A percentile compares a stretch with the other conserved stretches of the same genome.
These are phyloP conservation scores for Aspergillus phoenicis DNA, from an alignment of 2,329 filamentous ascomycete genomes.

Conservation along the genomic window DNA sequence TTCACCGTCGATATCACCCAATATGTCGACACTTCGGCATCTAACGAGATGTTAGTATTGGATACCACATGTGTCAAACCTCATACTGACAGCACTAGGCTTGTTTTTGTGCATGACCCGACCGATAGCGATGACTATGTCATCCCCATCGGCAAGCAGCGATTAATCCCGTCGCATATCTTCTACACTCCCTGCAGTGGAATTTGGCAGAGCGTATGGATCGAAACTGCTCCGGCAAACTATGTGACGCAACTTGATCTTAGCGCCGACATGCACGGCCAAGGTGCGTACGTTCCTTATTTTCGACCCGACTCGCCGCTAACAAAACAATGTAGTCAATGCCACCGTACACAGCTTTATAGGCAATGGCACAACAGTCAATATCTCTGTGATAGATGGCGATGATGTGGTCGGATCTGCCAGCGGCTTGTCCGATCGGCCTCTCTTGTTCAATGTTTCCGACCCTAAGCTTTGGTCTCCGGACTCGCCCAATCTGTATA, in stretches of 20 bases:
- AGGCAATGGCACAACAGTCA: constrained; percentile 38
- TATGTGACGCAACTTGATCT: constrained; percentile 64
- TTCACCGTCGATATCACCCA: constrained; percentile 64
- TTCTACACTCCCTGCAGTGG: constrained; percentile 74
- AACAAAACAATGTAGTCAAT: constrained; percentile 47
- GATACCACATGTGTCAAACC: background rate
- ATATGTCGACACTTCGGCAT: constrained; percentile 42
- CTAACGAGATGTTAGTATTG: constrained; percentile 57
- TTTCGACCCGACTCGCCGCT: background rate
- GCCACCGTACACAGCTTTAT: constrained; percentile 57
- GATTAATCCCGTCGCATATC: constrained; percentile 55
- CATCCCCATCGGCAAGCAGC: constrained; percentile 69
- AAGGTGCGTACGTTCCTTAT: constrained; percentile 41
- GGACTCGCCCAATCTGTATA: constrained; percentile 64
- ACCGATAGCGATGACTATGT: constrained; percentile 60
- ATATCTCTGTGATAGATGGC: constrained; percentile 43
- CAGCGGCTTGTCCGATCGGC: constrained; percentile 50
- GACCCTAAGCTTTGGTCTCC: constrained; percentile 67
- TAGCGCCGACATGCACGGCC: constrained; percentile 58
- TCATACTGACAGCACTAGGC: constrained; percentile 39
- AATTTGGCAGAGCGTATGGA: constrained; percentile 75
- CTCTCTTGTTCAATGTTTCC: constrained; percentile 59
- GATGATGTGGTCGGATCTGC: constrained; percentile 48
- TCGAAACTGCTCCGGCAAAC: constrained; percentile 62
- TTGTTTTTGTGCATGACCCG: constrained; percentile 69